These are phyloP conservation scores for Paxillus involutus DNA, from an alignment of 768 basidiomycete species.

Conservation along the genomic window DNA sequence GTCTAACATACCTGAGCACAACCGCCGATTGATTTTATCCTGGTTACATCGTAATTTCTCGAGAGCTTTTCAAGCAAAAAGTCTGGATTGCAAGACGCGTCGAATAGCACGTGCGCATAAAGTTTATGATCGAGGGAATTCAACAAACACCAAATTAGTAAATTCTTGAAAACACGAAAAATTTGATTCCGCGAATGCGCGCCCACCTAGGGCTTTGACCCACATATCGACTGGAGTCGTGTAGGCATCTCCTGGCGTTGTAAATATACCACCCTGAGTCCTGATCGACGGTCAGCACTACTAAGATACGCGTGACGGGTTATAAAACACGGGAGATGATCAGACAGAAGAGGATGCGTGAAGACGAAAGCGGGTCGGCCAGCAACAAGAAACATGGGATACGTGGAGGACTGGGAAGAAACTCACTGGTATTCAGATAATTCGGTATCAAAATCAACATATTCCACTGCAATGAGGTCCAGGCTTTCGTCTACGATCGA, in stretches of 20 bases:
- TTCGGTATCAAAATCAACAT: slow-evolving; percentile 81
- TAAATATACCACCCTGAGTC: slow-evolving; percentile 85
- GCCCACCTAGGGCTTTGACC: slow-evolving; percentile 81
- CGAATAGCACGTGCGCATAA: slow-evolving; percentile 25
- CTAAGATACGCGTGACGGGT: slow-evolving; percentile 5
- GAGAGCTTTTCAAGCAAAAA: slow-evolving; percentile 72
- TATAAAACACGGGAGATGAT: slow-evolving; percentile 9
- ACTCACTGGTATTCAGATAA: slow-evolving; percentile 80
- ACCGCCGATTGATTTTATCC: slow-evolving; percentile 76
- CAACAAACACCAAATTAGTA: slow-evolving; percentile 35
- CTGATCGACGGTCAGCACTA: slow-evolving; percentile 39
- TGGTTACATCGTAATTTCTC: slow-evolving; percentile 65
- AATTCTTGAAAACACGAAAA: slow-evolving; percentile 41
- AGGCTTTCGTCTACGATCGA: slow-evolving; percentile 82
- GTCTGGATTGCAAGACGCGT: slow-evolving; percentile 45
- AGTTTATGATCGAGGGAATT: slow-evolving; percentile 31
- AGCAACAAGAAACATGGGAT: not conserved
- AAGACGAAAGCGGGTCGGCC: not conserved
- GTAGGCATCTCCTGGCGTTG: slow-evolving; percentile 82
- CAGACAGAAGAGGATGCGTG: not conserved
- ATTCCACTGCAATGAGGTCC: slow-evolving; percentile 80
- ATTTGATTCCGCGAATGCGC: slow-evolving; percentile 56
- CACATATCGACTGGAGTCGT: slow-evolving; percentile 91
- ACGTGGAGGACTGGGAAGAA: slow-evolving; percentile 1
- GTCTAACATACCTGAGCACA: slow-evolving; percentile 63